A percentile compares a stretch with the other conserved stretches of the same genome.
phyloP scores from a whole-genome alignment of 192 early-diverging fungal species.

The Phycomyces nitens region DNA sequence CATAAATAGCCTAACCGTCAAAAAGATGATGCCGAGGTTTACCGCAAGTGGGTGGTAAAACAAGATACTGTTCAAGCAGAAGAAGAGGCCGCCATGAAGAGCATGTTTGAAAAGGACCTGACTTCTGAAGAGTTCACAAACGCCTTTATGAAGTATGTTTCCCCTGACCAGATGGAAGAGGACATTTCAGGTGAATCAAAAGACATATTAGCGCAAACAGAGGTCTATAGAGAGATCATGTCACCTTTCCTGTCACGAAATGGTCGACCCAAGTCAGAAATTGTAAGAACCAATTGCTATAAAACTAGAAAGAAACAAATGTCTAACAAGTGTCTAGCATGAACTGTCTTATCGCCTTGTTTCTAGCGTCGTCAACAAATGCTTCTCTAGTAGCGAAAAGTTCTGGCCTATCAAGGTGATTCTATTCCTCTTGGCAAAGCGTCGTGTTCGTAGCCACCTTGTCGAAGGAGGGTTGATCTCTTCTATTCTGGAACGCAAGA shows the following conservation, averaged over 20 bases:
- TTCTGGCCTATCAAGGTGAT: conserved; percentile 42
- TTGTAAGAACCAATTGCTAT: neutral
- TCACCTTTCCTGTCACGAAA: neutral
- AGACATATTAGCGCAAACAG: neutral
- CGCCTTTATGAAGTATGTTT: conserved; percentile 34
- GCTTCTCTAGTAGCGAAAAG: conserved; percentile 23
- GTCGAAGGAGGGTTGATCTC: conserved; percentile 33
- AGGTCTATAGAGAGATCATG: neutral
- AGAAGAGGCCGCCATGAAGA: conserved; percentile 23
- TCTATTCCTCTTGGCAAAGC: conserved; percentile 33
- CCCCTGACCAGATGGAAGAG: conserved; percentile 13
- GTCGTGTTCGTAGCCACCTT: conserved; percentile 21
- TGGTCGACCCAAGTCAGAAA: neutral
- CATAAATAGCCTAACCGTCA: neutral
- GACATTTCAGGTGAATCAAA: neutral
- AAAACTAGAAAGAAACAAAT: neutral
- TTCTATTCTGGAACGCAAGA: conserved; percentile 40
- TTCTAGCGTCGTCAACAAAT: conserved; percentile 30
- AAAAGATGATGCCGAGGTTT: conserved; percentile 4
- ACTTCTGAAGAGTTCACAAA: conserved; percentile 28
- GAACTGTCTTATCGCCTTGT: conserved; percentile 43
- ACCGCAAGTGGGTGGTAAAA: conserved; percentile 20
- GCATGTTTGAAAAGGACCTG: conserved; percentile 20
- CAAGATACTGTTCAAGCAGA: conserved; percentile 21
- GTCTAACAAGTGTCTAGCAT: neutral